Evolutionary conservation across 2,329 filamentous ascomycete species (phyloP), one percentile per base, ranked within the genome.

Genomic region (Exutisphaerella laricina): DNA sequence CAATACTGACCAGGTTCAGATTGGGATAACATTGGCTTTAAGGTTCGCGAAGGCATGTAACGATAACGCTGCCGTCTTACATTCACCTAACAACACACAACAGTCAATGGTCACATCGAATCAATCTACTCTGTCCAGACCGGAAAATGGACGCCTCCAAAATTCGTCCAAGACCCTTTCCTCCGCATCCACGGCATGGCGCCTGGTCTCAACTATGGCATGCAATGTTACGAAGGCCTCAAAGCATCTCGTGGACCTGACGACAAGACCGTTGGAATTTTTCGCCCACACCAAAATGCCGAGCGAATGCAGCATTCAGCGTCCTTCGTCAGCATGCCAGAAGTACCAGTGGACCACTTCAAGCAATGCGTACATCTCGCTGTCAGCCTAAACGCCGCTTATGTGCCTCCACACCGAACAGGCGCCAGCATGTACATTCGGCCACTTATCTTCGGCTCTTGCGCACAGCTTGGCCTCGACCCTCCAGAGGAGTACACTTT

Each of bases 211-310:
- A 98, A 98, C 75, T 98, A 98, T 66, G 88, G 90, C 45, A 88
- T 95, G 64, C 92, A 97, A 71, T 90, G 88, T 58, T 98, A 94
- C 73, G 92, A 98, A 66, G 92, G 92, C n/a, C 80, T 97, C 64
- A 97, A 97, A 69, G 89, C 90, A 42, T 96, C 96, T 77, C 88
- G 90, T 50, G 73, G 75, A 2, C 85, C 88, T 13, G 71, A 76
- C 45, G 79, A 84, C 64, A 63, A 73, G 46, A 68, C 70, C 46
- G 89, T 97, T 69, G 79, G 81, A 63, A 79, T 97, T 65, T 97
- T 97, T 79, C 84, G 90, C 4, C 86, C 90, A 0, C 76, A 82
- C 59, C 80, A 83, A 62, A 97, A 97, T 65, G 92, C 89, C 26
- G 67, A 70, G 30, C 86, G 90, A 46, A 79, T 97, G 74, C 84